A percentile compares a stretch with the other conserved stretches of the same genome.
Conservation (phyloP, 78 protist genomes). For the Dictyostelium citrinum region DNA sequence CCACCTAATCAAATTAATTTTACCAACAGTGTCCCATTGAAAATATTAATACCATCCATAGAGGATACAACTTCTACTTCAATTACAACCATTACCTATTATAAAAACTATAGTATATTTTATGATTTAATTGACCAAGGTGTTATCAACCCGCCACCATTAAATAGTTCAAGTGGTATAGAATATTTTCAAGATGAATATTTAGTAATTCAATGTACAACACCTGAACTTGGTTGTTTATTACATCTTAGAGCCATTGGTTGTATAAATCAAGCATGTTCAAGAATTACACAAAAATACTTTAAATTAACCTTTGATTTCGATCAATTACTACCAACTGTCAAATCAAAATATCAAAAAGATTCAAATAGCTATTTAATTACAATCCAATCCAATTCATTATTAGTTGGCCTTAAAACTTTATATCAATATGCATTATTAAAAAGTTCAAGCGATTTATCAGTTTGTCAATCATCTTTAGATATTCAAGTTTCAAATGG, state of each 20-base stretch:
- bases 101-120: background rate
- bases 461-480: background rate
- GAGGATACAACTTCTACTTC: background rate
- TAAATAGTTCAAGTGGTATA: background rate
- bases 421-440: background rate
- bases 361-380: background rate
- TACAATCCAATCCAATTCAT: background rate
- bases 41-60: background rate
- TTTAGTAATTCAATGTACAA: background rate
- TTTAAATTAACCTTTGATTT: background rate
- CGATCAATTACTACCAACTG: background rate
- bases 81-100: background rate
- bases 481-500: background rate
- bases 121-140: slow-evolving; percentile 10
- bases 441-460: background rate
- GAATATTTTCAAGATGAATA: background rate
- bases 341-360: background rate
- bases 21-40: background rate
- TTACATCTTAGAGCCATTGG: slow-evolving; percentile 7
- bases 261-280: background rate
- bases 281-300: background rate
- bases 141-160: background rate
- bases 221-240: background rate
- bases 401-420: background rate
- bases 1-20: background rate